These are phyloP conservation scores for Pseudomonodictys pantanalensis DNA, from an alignment of 495 filamentous ascomycete genomes.

Conservation along the genomic window DNA sequence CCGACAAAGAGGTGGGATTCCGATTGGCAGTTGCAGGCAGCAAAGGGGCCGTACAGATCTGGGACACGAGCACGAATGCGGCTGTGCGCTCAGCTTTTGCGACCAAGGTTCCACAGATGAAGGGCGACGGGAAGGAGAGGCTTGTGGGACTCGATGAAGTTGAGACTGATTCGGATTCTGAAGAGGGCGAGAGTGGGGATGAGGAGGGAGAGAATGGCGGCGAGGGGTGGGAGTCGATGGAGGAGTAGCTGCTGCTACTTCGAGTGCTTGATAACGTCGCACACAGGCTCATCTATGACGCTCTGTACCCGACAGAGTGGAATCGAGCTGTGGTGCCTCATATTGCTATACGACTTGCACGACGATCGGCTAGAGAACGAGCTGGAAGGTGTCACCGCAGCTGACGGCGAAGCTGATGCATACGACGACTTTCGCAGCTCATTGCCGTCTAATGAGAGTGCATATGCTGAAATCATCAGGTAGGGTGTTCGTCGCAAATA, in stretches of 20 bases:
- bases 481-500: too few relatives aligned
- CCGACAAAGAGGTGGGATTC: conserved; percentile 85
- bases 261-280: not conserved
- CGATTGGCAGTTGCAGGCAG: conserved; percentile 89
- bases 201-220: conserved; percentile 48
- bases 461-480: too few relatives aligned
- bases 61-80: conserved; percentile 93
- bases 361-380: too few relatives aligned
- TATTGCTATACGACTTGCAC: too few relatives aligned
- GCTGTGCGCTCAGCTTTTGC: conserved; percentile 87
- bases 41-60: conserved; percentile 89
- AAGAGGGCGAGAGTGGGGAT: conserved; percentile 54
- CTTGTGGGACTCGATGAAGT: conserved; percentile 67
- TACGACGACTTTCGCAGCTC: too few relatives aligned
- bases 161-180: conserved; percentile 59
- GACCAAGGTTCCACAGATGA: conserved; percentile 58
- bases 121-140: conserved; percentile 70
- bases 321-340: too few relatives aligned
- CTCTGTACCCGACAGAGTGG: too few relatives aligned
- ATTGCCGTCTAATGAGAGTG: too few relatives aligned
- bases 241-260: conserved; percentile 50
- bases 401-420: too few relatives aligned
- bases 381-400: too few relatives aligned
- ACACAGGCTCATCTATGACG: too few relatives aligned
- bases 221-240: conserved; percentile 85